phyloP scores from a whole-genome alignment of 495 filamentous ascomycete species.

The Thermochaetoides thermophila region DNA sequence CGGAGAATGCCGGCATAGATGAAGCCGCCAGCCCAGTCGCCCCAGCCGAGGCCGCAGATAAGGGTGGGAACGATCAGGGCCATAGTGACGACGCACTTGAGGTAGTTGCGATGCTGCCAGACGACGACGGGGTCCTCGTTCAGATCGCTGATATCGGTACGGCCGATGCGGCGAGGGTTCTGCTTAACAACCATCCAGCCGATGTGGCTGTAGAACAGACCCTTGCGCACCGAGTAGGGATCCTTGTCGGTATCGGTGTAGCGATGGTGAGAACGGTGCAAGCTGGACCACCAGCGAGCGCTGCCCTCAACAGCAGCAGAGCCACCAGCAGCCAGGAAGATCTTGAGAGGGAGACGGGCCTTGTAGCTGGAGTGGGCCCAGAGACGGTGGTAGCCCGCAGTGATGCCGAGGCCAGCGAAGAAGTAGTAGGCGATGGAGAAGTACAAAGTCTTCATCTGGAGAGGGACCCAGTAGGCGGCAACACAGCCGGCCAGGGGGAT shows the following conservation, averaged over 20 bases:
- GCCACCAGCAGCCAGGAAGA: constrained; percentile 84
- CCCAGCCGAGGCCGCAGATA: constrained; percentile 76
- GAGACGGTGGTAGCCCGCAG: constrained; percentile 67
- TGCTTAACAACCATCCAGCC: constrained; percentile 92
- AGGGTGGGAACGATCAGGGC: constrained; percentile 71
- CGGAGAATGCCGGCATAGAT: constrained; percentile 91
- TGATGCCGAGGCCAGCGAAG: constrained; percentile 80
- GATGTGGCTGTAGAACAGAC: constrained; percentile 81
- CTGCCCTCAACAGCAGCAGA: constrained; percentile 94
- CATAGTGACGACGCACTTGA: constrained; percentile 80
- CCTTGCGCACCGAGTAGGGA: constrained; percentile 97
- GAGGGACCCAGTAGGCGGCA: constrained; percentile 66
- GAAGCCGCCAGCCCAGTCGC: constrained; percentile 81
- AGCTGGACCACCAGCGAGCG: constrained; percentile 92
- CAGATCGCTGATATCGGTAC: constrained; percentile 90
- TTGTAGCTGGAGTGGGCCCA: constrained; percentile 96
- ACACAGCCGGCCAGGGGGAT: constrained; percentile 67
- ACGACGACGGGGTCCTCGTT: constrained; percentile 91
- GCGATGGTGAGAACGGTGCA: constrained; percentile 94
- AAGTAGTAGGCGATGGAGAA: constrained; percentile 86
- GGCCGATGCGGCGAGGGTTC: constrained; percentile 84
- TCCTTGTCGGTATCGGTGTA: constrained; percentile 99
- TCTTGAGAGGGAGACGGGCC: constrained; percentile 70
- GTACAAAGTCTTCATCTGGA: constrained; percentile 58
- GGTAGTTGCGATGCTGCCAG: constrained; percentile 89